phyloP scores from a whole-genome alignment of 768 basidiomycete species.

The Auriculariales sp. region DNA sequence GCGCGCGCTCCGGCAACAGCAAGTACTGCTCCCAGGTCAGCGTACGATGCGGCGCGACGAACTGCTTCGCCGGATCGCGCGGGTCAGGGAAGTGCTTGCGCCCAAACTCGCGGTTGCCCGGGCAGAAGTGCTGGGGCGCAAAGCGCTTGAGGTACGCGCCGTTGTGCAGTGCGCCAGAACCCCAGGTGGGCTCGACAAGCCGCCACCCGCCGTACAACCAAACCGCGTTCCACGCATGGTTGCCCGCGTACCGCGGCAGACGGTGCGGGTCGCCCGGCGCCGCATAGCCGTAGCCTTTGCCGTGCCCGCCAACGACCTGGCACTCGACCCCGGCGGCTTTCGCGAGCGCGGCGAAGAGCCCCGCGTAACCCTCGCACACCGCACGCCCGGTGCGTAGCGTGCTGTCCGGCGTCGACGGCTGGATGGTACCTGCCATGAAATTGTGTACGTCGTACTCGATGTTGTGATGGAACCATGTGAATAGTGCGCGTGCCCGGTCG shows the following conservation, averaged over 20 bases:
- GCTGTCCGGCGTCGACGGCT: neutral
- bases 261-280: neutral
- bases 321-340: neutral
- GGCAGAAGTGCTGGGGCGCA: slow-evolving; percentile 2
- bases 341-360: neutral
- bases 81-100: slow-evolving; percentile 2
- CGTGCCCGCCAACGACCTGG: neutral
- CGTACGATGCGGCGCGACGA: neutral
- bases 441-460: slow-evolving; percentile 2
- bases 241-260: slow-evolving; percentile 1
- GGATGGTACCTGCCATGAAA: neutral
- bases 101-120: slow-evolving; percentile 1
- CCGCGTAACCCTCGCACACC: slow-evolving; percentile 5
- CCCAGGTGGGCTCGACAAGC: slow-evolving; percentile 3
- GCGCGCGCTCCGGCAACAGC: neutral
- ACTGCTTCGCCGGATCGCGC: neutral
- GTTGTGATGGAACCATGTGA: slow-evolving; percentile 7
- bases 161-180: slow-evolving; percentile 2
- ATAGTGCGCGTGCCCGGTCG: slow-evolving; percentile 3
- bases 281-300: slow-evolving; percentile 3
- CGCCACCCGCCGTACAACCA: slow-evolving; percentile 3
- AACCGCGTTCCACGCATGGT: slow-evolving; percentile 6
- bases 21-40: neutral
- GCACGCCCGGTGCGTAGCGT: slow-evolving; percentile 2
- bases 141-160: slow-evolving; percentile 2